phyloP scores from a whole-genome alignment of 495 filamentous ascomycete genomes.

The Cladorrhinum samala region DNA sequence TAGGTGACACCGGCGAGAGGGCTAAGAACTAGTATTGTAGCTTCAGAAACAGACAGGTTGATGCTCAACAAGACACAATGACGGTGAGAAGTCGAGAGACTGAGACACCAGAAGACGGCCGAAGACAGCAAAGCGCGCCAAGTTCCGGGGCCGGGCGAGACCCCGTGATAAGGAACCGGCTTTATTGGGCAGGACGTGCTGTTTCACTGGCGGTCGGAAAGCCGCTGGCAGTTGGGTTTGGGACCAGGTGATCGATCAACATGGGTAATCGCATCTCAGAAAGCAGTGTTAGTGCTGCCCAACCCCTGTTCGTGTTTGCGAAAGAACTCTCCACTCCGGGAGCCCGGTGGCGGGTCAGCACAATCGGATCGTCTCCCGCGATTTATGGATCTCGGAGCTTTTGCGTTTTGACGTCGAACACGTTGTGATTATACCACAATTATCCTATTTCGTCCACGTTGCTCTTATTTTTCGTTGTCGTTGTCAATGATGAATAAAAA shows the following conservation, averaged over 20 bases:
- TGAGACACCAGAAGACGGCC: not conserved
- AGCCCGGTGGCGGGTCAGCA: slow-evolving; percentile 17
- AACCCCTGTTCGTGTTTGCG: not conserved
- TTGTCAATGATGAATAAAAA: no score
- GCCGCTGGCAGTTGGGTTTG: slow-evolving; percentile 4
- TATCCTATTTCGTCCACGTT: no score
- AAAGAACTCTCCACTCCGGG: slow-evolving; percentile 12
- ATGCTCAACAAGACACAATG: not conserved
- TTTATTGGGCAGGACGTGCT: slow-evolving; percentile 5
- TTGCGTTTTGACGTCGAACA: slow-evolving; percentile 4
- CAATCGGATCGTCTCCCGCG: slow-evolving; percentile 24
- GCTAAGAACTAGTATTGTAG: slow-evolving; percentile 1
- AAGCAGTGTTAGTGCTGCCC: not conserved
- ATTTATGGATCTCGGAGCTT: slow-evolving; percentile 9
- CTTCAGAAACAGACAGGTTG: not conserved
- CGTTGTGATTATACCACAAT: not conserved
- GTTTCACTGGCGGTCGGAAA: slow-evolving; percentile 18
- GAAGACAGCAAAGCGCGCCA: slow-evolving; percentile 9
- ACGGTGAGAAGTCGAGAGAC: not conserved
- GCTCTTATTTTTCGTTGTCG: no score
- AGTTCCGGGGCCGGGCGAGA: slow-evolving; percentile 14
- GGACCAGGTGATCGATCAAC: slow-evolving; percentile 24
- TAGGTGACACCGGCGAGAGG: slow-evolving; percentile 1
- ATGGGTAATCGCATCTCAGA: slow-evolving; percentile 9
- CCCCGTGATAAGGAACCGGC: slow-evolving; percentile 14